phyloP scores from a whole-genome alignment of 768 basidiomycete genomes.

The Postia placenta region DNA sequence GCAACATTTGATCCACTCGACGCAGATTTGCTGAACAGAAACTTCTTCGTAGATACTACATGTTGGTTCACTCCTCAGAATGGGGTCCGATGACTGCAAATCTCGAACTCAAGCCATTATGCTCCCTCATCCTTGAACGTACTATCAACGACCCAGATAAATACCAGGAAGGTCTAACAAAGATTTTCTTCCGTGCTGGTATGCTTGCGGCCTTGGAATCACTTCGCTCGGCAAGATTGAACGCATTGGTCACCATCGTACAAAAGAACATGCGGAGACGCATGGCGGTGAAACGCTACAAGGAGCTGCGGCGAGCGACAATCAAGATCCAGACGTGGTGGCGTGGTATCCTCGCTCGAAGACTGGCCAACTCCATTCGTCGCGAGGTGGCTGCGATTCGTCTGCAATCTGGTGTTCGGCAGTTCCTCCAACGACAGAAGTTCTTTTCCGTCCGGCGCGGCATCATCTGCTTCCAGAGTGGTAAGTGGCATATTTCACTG shows the following conservation, averaged over 20 bases:
- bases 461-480: conserved; percentile 73
- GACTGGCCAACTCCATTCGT: conserved; percentile 63
- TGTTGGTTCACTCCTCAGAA: conserved; percentile 82
- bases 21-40: background rate
- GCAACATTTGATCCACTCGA: conserved; percentile 18
- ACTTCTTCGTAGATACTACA: conserved; percentile 73
- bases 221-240: conserved; percentile 80
- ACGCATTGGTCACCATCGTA: conserved; percentile 87
- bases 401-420: conserved; percentile 68
- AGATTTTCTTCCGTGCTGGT: conserved; percentile 99
- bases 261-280: conserved; percentile 95
- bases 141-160: conserved; percentile 94
- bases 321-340: conserved; percentile 93
- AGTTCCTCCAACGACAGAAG: conserved; percentile 65
- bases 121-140: conserved; percentile 74
- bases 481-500: conserved; percentile 45
- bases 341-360: conserved; percentile 78
- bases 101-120: conserved; percentile 74
- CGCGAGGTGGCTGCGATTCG: conserved; percentile 69
- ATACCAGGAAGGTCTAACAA: conserved; percentile 94
- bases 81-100: conserved; percentile 86
- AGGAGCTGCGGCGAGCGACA: conserved; percentile 59
- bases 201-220: conserved; percentile 96
- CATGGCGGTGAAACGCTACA: conserved; percentile 79
- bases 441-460: conserved; percentile 60